Percentiles rank a stretch among this genome's conserved stretches.
Conservation (phyloP, 176 grass and related monocot genomes). For the Microstegium vimineum region DNA sequence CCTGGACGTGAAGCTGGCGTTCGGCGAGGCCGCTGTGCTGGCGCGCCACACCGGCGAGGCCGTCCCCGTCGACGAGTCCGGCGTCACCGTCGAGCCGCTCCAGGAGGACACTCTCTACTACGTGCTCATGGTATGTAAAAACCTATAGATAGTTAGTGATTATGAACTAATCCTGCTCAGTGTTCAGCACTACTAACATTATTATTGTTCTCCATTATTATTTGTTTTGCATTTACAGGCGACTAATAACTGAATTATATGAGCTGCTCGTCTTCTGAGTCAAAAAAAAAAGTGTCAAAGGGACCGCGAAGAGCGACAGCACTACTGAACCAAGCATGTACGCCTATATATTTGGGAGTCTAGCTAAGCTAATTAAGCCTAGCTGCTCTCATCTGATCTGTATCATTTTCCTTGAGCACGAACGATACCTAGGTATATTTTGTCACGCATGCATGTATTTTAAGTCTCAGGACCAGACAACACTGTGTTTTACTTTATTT, state of each 20-base stretch:
- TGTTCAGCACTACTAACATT: not conserved
- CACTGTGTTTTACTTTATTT: not conserved
- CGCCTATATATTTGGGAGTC: not conserved
- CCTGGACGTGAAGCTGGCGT: conserved; percentile 35
- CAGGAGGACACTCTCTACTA: conserved; percentile 56
- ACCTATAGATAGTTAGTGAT: no score
- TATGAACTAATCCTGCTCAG: no score
- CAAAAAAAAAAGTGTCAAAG: not conserved
- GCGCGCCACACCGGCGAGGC: conserved; percentile 34
- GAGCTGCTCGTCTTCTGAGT: not conserved
- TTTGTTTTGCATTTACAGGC: not conserved
- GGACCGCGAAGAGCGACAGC: not conserved
- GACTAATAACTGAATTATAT: not conserved
- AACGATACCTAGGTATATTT: not conserved
- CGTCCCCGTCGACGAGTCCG: conserved; percentile 43
- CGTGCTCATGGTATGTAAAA: conserved; percentile 27
- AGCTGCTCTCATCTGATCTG: not conserved
- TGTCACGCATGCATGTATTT: not conserved
- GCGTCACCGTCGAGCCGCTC: conserved; percentile 58
- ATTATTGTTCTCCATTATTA: not conserved
- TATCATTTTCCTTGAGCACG: not conserved
- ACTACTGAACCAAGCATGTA: not conserved
- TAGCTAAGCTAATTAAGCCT: not conserved
- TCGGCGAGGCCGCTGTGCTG: conserved; percentile 45
- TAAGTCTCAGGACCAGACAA: not conserved